Evolutionary conservation across 2,329 filamentous ascomycete species (phyloP).

Genomic region (Diaporthe velutina): DNA sequence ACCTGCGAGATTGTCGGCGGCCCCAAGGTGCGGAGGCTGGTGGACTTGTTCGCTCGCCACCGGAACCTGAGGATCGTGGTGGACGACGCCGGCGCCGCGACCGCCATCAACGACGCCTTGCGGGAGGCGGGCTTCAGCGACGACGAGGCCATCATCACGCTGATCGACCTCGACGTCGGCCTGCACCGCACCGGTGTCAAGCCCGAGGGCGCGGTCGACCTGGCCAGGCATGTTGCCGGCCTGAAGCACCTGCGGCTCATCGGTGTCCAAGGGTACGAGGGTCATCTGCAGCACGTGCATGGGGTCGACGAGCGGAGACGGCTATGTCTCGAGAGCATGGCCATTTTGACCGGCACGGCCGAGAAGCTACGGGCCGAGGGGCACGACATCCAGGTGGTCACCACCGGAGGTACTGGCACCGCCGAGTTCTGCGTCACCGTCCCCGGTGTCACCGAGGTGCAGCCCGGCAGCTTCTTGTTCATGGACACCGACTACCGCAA

Average conservation of each 20-base stretch:
- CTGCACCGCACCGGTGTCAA: conserved; percentile 62
- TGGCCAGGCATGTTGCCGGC: conserved; percentile 54
- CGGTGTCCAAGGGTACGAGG: conserved; percentile 66
- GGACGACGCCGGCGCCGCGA: conserved; percentile 59
- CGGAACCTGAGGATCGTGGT: conserved; percentile 59
- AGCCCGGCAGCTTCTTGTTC: conserved; percentile 68
- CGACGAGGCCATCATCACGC: conserved; percentile 52
- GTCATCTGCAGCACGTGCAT: conserved; percentile 65
- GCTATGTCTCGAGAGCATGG: conserved; percentile 60
- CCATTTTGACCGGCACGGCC: conserved; percentile 57
- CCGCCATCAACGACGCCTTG: conserved; percentile 59
- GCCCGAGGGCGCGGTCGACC: conserved; percentile 53
- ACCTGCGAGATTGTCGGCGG: conserved; percentile 63
- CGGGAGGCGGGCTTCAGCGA: conserved; percentile 47
- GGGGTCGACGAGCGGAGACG: conserved; percentile 54
- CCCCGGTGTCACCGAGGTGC: conserved; percentile 64
- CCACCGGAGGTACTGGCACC: conserved; percentile 65
- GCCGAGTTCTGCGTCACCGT: conserved; percentile 65
- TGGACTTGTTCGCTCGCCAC: conserved; percentile 57
- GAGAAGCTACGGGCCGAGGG: conserved; percentile 55
- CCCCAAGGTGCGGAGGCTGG: conserved; percentile 59
- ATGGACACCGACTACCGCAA: conserved; percentile 70
- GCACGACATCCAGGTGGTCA: conserved; percentile 61
- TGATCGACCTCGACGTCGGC: conserved; percentile 65
- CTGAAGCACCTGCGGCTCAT: conserved; percentile 57